phyloP scores from a whole-genome alignment of 192 early-diverging fungal genomes.

The Rhizoclosmatium globosum region DNA sequence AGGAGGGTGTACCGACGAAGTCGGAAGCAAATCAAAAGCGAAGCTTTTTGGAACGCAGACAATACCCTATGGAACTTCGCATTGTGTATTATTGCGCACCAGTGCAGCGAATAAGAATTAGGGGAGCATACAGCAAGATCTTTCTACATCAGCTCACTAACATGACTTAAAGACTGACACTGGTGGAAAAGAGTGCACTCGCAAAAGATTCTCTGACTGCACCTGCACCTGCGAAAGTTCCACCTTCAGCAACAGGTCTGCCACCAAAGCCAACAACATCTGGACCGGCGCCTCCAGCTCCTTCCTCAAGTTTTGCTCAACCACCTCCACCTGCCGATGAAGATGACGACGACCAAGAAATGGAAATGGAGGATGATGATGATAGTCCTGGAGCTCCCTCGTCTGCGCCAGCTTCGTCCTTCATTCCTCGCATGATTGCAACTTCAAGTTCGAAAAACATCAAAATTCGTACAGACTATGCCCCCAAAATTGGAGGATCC shows the following conservation, averaged over 20 bases:
- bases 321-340: constrained; percentile 68
- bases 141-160: too few relatives aligned
- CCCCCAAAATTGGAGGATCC: constrained; percentile 60
- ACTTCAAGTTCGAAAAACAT: constrained; percentile 47
- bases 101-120: too few relatives aligned
- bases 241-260: neutral
- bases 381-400: constrained; percentile 21
- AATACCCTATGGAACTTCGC: too few relatives aligned
- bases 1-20: too few relatives aligned
- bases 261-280: neutral
- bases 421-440: constrained; percentile 22
- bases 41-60: too few relatives aligned
- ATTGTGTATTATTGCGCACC: too few relatives aligned
- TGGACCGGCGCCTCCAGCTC: neutral
- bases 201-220: neutral
- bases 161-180: neutral
- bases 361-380: constrained; percentile 75
- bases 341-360: constrained; percentile 58
- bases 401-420: constrained; percentile 34
- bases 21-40: too few relatives aligned
- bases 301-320: neutral
- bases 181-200: constrained; percentile 26
- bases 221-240: neutral
- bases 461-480: constrained; percentile 82
- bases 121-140: too few relatives aligned